Percentiles rank a stretch among this genome's conserved stretches.
Evolutionary conservation across 192 early-diverging fungal species (phyloP).

Genomic region (Diversispora eburnea): DNA sequence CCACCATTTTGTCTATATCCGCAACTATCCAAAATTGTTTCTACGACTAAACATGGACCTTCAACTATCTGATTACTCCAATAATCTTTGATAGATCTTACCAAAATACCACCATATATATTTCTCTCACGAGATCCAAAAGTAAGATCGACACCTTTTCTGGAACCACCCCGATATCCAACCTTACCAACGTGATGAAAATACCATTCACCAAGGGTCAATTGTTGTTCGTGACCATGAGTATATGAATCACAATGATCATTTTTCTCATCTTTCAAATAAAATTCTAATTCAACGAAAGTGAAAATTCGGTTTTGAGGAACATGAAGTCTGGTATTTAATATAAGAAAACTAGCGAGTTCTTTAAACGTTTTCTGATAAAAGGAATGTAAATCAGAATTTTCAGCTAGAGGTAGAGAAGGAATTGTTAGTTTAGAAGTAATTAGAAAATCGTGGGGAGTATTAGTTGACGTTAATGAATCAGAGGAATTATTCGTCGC

Average conservation of each 20-base stretch:
- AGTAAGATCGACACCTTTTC: constrained; percentile 36
- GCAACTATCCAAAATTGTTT: constrained; percentile 29
- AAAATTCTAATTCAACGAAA: constrained; percentile 36
- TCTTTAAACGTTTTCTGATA: neutral
- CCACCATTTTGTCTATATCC: neutral
- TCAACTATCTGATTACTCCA: constrained; percentile 31
- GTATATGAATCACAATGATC: constrained; percentile 31
- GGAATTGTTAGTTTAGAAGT: too few relatives aligned
- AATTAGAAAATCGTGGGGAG: too few relatives aligned
- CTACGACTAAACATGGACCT: constrained; percentile 37
- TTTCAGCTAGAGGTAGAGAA: too few relatives aligned
- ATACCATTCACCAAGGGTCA: constrained; percentile 33
- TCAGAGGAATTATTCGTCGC: too few relatives aligned
- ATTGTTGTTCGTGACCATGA: constrained; percentile 33
- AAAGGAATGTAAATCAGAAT: neutral
- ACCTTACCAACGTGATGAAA: constrained; percentile 31
- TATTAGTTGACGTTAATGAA: too few relatives aligned
- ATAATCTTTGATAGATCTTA: constrained; percentile 33
- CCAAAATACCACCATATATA: constrained; percentile 36
- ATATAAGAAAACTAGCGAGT: constrained; percentile 32
- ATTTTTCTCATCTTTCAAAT: constrained; percentile 29
- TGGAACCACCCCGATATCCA: constrained; percentile 37
- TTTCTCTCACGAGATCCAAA: constrained; percentile 27
- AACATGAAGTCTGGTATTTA: constrained; percentile 27
- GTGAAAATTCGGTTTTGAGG: constrained; percentile 28